These are phyloP conservation scores for Pseudoturritis turrita DNA, from an alignment of 345 rosid species.

Conservation along the genomic window DNA sequence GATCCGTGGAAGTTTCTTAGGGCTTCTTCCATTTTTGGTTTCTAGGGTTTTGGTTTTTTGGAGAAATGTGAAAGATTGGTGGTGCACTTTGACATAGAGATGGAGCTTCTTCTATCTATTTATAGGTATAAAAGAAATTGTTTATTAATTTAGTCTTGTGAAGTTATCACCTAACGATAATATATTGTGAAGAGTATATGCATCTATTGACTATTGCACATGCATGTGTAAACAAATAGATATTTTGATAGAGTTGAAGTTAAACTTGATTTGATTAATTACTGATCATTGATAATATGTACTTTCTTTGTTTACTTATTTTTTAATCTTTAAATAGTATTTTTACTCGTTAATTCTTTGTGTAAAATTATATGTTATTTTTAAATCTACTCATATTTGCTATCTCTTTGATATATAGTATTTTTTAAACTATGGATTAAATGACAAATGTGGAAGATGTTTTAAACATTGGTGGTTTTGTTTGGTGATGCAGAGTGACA, in stretches of 20 bases:
- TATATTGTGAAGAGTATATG: too few species aligned
- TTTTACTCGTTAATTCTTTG: not conserved
- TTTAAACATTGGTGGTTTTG: not conserved
- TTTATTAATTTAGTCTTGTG: not conserved
- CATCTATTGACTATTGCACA: too few species aligned
- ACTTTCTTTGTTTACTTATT: not conserved
- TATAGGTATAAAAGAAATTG: conserved; percentile 4
- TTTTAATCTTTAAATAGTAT: not conserved
- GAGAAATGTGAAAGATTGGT: not conserved
- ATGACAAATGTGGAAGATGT: not conserved
- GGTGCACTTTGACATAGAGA: not conserved
- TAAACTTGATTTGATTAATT: not conserved
- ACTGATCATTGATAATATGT: not conserved
- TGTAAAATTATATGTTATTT: not conserved
- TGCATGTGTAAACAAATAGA: too few species aligned
- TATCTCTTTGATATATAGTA: not conserved
- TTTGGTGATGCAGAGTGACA: not conserved
- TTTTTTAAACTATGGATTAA: too few species aligned
- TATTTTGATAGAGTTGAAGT: not conserved
- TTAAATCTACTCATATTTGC: not conserved
- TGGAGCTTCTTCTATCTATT: not conserved
- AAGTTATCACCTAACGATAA: too few species aligned
- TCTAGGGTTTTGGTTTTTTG: conserved; percentile 3
- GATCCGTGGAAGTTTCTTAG: conserved; percentile 42
- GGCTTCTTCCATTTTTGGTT: conserved; percentile 58